phyloP scores from a whole-genome alignment of 2,329 filamentous ascomycete genomes.

The Malbranchea cinnamomea region DNA sequence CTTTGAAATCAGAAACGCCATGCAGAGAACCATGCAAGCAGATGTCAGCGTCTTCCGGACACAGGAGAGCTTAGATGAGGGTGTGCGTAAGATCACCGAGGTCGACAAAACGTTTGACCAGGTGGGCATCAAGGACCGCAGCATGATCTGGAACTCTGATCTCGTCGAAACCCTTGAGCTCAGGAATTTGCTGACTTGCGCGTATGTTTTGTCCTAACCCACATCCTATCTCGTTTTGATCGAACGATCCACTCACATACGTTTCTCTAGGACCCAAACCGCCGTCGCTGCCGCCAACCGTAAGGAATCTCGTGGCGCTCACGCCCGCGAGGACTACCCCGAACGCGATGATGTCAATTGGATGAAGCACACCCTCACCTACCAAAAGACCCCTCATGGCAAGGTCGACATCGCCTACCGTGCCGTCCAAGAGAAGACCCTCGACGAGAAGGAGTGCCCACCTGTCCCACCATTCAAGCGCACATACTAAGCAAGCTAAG shows the following conservation, averaged over 20 bases:
- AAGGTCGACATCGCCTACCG: conserved; percentile 79
- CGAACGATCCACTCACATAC: conserved; percentile 5
- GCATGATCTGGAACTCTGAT: conserved; percentile 99
- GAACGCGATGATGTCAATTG: conserved; percentile 90
- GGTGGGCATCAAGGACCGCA: conserved; percentile 91
- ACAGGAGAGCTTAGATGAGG: conserved; percentile 83
- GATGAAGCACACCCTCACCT: conserved; percentile 99
- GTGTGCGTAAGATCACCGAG: conserved; percentile 72
- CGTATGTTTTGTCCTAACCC: conserved; percentile 44
- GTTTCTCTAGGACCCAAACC: conserved; percentile 57
- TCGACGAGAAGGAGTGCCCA: conserved; percentile 95
- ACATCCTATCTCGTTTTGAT: background rate
- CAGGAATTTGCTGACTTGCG: conserved; percentile 90
- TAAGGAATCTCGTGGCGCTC: conserved; percentile 93
- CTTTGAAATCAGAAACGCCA: conserved; percentile 71
- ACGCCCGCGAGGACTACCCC: conserved; percentile 91
- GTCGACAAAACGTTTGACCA: conserved; percentile 69
- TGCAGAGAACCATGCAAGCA: conserved; percentile 98
- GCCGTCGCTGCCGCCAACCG: conserved; percentile 79
- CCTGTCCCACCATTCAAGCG: conserved; percentile 88
- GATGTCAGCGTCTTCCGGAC: conserved; percentile 96
- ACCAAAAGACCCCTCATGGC: conserved; percentile 84
- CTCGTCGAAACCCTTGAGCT: conserved; percentile 92
- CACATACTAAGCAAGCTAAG: conserved; percentile 30
- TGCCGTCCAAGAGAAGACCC: conserved; percentile 62